Conservation (phyloP, 2,329 filamentous ascomycete species). For the Magnaporthiopsis poae region DNA sequence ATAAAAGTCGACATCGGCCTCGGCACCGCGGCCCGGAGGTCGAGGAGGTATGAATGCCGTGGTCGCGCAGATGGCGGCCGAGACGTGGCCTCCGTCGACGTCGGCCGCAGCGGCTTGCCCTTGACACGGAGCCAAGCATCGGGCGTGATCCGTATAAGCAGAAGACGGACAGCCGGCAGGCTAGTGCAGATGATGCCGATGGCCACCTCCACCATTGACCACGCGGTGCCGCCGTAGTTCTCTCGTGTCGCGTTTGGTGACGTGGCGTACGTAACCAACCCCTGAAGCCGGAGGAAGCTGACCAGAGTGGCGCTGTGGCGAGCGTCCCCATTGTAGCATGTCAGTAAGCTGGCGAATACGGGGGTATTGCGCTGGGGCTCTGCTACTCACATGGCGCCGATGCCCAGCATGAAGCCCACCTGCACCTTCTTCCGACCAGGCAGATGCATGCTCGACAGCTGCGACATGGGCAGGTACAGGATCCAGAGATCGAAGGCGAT, state of each 20-base stretch:
- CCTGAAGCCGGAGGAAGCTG: slow-evolving; percentile 21
- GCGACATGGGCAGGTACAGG: slow-evolving; percentile 37
- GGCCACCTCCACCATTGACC: slow-evolving; percentile 25
- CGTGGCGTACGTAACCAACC: slow-evolving; percentile 19
- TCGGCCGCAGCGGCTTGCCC: no score
- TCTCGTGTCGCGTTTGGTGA: slow-evolving; percentile 23
- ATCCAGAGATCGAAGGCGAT: slow-evolving; percentile 44
- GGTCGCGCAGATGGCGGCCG: background rate
- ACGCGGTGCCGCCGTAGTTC: slow-evolving; percentile 19
- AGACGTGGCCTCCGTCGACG: background rate
- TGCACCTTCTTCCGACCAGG: slow-evolving; percentile 37
- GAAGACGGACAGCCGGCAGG: slow-evolving; percentile 21
- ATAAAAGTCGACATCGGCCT: background rate
- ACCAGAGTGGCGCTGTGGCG: slow-evolving; percentile 23
- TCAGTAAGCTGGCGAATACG: no score
- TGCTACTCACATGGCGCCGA: slow-evolving; percentile 27
- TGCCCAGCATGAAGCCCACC: slow-evolving; percentile 35
- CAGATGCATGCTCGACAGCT: slow-evolving; percentile 29
- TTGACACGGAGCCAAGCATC: no score
- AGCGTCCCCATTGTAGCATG: background rate
- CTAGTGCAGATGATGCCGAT: slow-evolving; percentile 25
- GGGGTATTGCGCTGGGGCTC: background rate
- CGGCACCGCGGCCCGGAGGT: background rate
- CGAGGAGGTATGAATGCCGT: no score
- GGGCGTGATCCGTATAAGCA: slow-evolving; percentile 21